Percentiles rank a stretch among this genome's conserved stretches.
Conservation (phyloP, 345 rosid genomes). For the Gossypium longicalyx region DNA sequence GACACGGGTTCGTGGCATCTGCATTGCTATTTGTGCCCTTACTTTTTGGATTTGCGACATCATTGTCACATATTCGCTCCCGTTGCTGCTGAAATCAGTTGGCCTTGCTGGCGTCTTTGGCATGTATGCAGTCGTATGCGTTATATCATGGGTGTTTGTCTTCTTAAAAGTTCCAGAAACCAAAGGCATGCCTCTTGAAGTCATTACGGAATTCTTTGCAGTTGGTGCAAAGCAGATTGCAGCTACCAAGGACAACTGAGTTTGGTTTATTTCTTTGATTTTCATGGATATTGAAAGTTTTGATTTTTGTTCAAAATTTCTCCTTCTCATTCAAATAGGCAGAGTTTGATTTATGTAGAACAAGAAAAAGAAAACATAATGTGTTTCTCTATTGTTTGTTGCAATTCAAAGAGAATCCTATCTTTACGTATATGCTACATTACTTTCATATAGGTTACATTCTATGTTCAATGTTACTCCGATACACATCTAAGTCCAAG, state of each 20-base stretch:
- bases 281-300: slow-evolving; percentile 16
- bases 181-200: slow-evolving; percentile 98
- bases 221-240: slow-evolving; percentile 73
- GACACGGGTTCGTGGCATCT: slow-evolving; percentile 80
- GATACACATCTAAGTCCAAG: background rate
- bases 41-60: slow-evolving; percentile 78
- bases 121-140: slow-evolving; percentile 61
- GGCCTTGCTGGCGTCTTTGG: slow-evolving; percentile 89
- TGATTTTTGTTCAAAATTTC: slow-evolving; percentile 17
- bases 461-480: background rate
- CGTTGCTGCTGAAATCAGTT: slow-evolving; percentile 64
- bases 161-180: slow-evolving; percentile 88
- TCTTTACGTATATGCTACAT: background rate
- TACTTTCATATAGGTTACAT: background rate
- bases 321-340: background rate
- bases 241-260: slow-evolving; percentile 46
- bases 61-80: slow-evolving; percentile 81
- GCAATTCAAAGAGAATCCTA: background rate
- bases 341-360: slow-evolving; percentile 23
- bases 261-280: background rate
- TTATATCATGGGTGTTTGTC: slow-evolving; percentile 64
- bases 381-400: slow-evolving; percentile 4
- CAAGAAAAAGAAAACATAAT: background rate
- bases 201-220: slow-evolving; percentile 80
- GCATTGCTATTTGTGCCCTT: slow-evolving; percentile 89